Conservation (phyloP, 352 stramenopile species). For the Phytopythium helicoides region DNA sequence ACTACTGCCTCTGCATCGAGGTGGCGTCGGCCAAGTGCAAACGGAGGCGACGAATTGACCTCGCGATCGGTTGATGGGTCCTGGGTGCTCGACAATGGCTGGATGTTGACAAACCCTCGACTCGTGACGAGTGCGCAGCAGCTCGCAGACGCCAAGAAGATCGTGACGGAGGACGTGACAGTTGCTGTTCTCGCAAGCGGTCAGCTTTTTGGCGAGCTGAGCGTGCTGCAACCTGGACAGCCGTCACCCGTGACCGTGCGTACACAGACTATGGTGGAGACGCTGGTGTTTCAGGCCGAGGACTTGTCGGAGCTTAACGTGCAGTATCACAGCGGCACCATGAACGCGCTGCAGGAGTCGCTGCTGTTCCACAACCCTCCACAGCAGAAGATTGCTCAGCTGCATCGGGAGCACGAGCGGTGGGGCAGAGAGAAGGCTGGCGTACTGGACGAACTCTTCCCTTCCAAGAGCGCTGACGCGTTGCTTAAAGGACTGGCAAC, state of each 20-base stretch:
- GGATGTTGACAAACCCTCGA: conserved; percentile 77
- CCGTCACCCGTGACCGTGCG: conserved; percentile 58
- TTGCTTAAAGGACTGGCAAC: not conserved
- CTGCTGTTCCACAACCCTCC: conserved; percentile 78
- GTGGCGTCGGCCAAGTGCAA: not conserved
- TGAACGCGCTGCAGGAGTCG: conserved; percentile 77
- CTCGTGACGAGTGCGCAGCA: conserved; percentile 48
- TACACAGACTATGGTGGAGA: conserved; percentile 60
- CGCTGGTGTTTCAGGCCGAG: conserved; percentile 53
- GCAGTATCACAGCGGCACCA: conserved; percentile 69
- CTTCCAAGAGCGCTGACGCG: conserved; percentile 1
- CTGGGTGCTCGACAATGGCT: conserved; percentile 78
- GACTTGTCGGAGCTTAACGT: conserved; percentile 53
- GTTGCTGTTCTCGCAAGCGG: conserved; percentile 61
- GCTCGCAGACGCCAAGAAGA: conserved; percentile 10
- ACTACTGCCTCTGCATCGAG: not conserved
- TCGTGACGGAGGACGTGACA: conserved; percentile 42
- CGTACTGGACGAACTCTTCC: conserved; percentile 52
- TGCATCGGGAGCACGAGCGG: conserved; percentile 40
- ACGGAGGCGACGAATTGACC: conserved; percentile 21
- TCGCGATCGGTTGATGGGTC: conserved; percentile 49
- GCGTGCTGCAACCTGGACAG: conserved; percentile 63
- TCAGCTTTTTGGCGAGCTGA: conserved; percentile 72
- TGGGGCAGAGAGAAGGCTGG: conserved; percentile 53
- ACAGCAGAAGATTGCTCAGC: conserved; percentile 68